Evolutionary conservation across 1,284 basidiomycete genomes (phyloP).

Genomic region (Prillingera fragicola): DNA sequence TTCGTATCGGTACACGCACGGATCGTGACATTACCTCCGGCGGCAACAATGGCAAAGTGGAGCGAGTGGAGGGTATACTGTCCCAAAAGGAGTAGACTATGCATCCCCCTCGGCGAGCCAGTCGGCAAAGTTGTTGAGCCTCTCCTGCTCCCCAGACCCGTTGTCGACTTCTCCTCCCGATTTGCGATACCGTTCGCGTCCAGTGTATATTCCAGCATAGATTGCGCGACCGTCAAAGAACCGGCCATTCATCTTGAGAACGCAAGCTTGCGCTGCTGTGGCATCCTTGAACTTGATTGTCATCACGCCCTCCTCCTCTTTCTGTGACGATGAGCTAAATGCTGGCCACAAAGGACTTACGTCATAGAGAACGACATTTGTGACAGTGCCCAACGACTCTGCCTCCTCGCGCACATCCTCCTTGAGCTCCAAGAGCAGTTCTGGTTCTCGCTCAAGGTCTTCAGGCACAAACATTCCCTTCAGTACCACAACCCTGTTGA

Average conservation of each 20-base stretch:
- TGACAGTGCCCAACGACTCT: constrained; percentile 84
- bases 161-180: constrained; percentile 57
- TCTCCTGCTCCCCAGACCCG: constrained; percentile 64
- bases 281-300: constrained; percentile 91
- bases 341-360: constrained; percentile 53
- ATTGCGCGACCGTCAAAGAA: constrained; percentile 80
- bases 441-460: constrained; percentile 81
- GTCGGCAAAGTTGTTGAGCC: constrained; percentile 77
- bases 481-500: constrained; percentile 76
- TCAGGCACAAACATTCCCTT: constrained; percentile 90
- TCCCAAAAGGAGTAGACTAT: constrained; percentile 19
- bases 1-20: constrained; percentile 81
- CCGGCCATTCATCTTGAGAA: constrained; percentile 92
- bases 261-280: constrained; percentile 79
- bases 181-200: constrained; percentile 73
- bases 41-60: constrained; percentile 70
- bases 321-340: constrained; percentile 52
- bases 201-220: constrained; percentile 71
- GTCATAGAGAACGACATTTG: constrained; percentile 93
- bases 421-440: constrained; percentile 59
- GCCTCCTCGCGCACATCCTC: constrained; percentile 58
- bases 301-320: constrained; percentile 90
- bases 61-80: constrained; percentile 68
- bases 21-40: constrained; percentile 64
- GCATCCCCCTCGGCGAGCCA: constrained; percentile 59